Evolutionary conservation across 306 rosid genomes (phyloP).

Genomic region (Coriaria nepalensis): DNA sequence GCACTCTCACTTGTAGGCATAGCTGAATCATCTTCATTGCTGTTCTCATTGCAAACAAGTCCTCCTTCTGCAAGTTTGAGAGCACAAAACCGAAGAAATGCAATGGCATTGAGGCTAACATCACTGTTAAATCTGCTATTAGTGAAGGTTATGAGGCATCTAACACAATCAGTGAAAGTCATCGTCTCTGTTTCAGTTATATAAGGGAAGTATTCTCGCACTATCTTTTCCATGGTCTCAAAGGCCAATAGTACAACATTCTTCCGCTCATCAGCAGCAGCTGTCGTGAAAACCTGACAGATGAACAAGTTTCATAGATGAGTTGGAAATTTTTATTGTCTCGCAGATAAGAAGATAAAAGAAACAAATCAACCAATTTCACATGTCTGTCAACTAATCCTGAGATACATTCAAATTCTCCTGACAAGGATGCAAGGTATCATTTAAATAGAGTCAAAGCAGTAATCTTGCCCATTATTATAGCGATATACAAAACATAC

Average conservation of each 20-base stretch:
- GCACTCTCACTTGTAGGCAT: slow-evolving; percentile 26
- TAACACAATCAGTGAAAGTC: slow-evolving; percentile 92
- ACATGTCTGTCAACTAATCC: no score
- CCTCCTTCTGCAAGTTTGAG: slow-evolving; percentile 98
- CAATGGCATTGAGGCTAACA: slow-evolving; percentile 98
- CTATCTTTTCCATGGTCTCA: slow-evolving; percentile 97
- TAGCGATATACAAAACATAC: slow-evolving; percentile 31
- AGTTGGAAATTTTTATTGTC: background rate
- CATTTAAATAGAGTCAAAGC: background rate
- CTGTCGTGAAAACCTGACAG: slow-evolving; percentile 86
- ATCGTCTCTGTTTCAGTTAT: slow-evolving; percentile 96
- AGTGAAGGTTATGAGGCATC: slow-evolving; percentile 90
- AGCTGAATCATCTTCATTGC: slow-evolving; percentile 29
- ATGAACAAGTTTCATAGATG: slow-evolving; percentile 5
- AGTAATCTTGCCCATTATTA: background rate
- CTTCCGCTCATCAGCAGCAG: slow-evolving; percentile 93
- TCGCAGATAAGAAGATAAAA: background rate
- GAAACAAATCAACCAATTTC: no score
- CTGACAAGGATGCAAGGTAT: background rate
- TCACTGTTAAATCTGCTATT: slow-evolving; percentile 94
- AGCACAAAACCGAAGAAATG: slow-evolving; percentile 96
- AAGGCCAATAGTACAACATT: slow-evolving; percentile 85
- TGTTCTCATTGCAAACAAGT: slow-evolving; percentile 63
- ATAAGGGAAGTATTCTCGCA: slow-evolving; percentile 91
- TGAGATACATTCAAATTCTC: no score